Base-by-base conservation (phyloP, 202 grass and related monocot species). In the Setaria italica region DNA sequence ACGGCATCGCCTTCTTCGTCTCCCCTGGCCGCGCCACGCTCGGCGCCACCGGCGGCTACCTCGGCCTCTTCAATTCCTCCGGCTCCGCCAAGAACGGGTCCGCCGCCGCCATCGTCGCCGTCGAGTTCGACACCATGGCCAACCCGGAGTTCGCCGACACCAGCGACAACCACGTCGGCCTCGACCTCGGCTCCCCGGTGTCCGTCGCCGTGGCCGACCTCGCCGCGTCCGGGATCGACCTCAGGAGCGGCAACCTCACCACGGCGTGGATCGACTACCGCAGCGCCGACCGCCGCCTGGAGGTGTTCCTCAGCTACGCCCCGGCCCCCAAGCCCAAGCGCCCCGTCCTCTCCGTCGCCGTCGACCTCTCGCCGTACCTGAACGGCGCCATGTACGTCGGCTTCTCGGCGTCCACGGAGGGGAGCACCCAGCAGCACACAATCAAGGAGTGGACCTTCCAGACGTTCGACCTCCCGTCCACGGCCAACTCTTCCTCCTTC, bases 381-480 rank as follows among this genome's bases (percentile, higher is more conserved):
- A 16, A 15, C 49, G 88, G 86, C 5, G 79, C 62, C 84, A 94
- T 95, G 93, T 98, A 90, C 77, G 95, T 94, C 53, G 91, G 93
- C n/a, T 98, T 98, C 88, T 95, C 95, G 0, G 95, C 95, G 2
- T 89, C 95, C 5, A 98, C 93, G 1, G 85, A 94, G 77, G 95
- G 95, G 41, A 94, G 93, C 89, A 98, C 93, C 0, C 89, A 95
- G 86, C 85, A 92, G 71, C 86, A 94, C 77, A 95, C 81, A 73
- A 85, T 98, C 85, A 85, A 81, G 45, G 95, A 90, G 1, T 98
- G 95, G 95, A 90, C 68, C 32, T 98, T 95, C 63, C 67, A 69
- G 64, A 91, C 89, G 7, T 89, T 89, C 80, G 88, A 91, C 1
- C 71, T 90, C 54, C 84, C 88, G 67, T 37, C 86, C 5, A 14